Conservation (phyloP, 306 rosid genomes). For the Vigna mungo region DNA sequence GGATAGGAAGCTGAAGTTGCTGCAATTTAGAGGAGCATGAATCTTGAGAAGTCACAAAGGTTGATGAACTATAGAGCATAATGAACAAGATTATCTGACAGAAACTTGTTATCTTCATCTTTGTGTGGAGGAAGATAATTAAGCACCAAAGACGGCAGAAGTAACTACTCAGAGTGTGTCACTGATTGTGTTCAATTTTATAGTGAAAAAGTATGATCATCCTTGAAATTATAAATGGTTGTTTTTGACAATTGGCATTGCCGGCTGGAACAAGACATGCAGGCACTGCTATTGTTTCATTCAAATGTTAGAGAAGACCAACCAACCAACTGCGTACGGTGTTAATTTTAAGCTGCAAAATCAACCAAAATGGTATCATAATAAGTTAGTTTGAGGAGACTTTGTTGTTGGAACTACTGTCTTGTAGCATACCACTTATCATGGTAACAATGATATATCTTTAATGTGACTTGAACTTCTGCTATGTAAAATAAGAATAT, state of each 20-base stretch:
- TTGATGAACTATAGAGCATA: slow-evolving; percentile 24
- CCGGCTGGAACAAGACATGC: slow-evolving; percentile 15
- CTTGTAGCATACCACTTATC: background rate
- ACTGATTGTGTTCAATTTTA: slow-evolving; percentile 17
- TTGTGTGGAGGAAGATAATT: background rate
- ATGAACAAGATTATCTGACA: slow-evolving; percentile 23
- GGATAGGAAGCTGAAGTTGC: background rate
- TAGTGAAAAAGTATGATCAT: background rate
- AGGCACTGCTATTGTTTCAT: slow-evolving; percentile 7
- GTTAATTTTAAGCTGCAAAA: background rate
- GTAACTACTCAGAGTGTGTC: background rate
- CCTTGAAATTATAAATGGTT: slow-evolving; percentile 4
- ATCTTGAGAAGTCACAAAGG: slow-evolving; percentile 32
- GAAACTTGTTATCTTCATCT: slow-evolving; percentile 36
- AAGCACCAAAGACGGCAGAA: background rate
- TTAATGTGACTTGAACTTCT: background rate
- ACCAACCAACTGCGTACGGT: background rate
- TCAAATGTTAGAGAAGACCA: background rate
- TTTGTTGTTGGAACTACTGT: slow-evolving; percentile 1
- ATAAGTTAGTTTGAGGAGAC: background rate
- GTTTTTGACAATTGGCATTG: slow-evolving; percentile 19
- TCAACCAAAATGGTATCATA: background rate
- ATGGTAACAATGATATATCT: background rate
- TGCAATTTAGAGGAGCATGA: slow-evolving; percentile 27
- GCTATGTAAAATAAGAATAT: background rate